Conservation (phyloP, 2,329 filamentous ascomycete genomes). For the Aspergillus ruber region DNA sequence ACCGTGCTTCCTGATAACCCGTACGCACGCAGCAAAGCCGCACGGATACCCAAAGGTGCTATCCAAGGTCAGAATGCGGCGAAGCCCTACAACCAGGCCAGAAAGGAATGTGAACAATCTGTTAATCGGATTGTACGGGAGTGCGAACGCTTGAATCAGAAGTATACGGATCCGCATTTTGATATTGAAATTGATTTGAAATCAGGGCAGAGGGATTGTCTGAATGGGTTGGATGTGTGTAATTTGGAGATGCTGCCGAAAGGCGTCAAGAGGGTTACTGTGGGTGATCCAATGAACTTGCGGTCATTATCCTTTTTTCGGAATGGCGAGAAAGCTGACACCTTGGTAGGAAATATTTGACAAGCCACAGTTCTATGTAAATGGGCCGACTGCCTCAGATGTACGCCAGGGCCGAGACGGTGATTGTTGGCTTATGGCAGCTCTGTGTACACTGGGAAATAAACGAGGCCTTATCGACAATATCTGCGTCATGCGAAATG, state of each 20-base stretch:
- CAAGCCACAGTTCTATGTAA: slow-evolving; percentile 67
- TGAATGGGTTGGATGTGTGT: slow-evolving; percentile 40
- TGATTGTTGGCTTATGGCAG: slow-evolving; percentile 82
- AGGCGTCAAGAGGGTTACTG: slow-evolving; percentile 64
- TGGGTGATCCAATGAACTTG: slow-evolving; percentile 18
- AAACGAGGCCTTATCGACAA: slow-evolving; percentile 65
- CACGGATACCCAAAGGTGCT: slow-evolving; percentile 49
- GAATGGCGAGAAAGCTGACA: slow-evolving; percentile 4
- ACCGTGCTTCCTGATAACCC: slow-evolving; percentile 64
- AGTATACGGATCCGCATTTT: slow-evolving; percentile 81
- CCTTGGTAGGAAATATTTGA: slow-evolving; percentile 70
- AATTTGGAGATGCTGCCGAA: slow-evolving; percentile 52
- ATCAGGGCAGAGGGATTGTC: slow-evolving; percentile 46
- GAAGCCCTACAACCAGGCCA: slow-evolving; percentile 67
- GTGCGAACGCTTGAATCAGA: slow-evolving; percentile 72
- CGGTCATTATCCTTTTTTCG: background rate
- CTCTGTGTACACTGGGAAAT: slow-evolving; percentile 69
- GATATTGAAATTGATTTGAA: slow-evolving; percentile 75
- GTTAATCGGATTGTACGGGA: slow-evolving; percentile 54
- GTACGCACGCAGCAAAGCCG: slow-evolving; percentile 56
- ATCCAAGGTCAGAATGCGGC: slow-evolving; percentile 52
- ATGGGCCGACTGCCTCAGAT: slow-evolving; percentile 69
- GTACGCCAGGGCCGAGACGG: slow-evolving; percentile 71
- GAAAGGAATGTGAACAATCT: slow-evolving; percentile 58
- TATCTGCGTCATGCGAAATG: slow-evolving; percentile 66